Evolutionary conservation across 805 yeast species (phyloP).

Genomic region (Candida coleopterorum): DNA sequence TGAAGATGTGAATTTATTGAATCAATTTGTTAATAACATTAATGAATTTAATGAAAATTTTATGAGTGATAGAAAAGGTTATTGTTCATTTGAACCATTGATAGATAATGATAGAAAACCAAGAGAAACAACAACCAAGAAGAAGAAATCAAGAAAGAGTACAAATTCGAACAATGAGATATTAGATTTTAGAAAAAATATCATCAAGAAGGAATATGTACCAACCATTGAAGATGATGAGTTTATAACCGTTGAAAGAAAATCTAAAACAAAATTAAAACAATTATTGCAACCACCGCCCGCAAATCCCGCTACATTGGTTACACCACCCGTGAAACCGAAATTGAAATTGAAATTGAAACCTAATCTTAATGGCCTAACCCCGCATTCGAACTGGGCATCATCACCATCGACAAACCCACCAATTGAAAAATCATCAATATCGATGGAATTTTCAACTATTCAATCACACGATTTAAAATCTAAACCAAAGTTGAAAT

Average conservation of each 20-base stretch:
- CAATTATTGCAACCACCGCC: conserved; percentile 10
- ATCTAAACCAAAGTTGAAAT: conserved; percentile 20
- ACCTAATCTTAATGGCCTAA: conserved; percentile 5
- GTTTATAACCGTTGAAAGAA: conserved; percentile 24
- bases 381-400: too few relatives aligned
- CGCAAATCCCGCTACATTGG: not conserved
- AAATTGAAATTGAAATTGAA: not conserved
- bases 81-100: conserved; percentile 28
- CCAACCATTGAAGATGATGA: conserved; percentile 9
- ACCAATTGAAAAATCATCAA: not conserved
- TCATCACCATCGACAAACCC: not conserved
- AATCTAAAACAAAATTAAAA: conserved; percentile 14
- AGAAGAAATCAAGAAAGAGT: conserved; percentile 23
- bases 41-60: conserved; percentile 24
- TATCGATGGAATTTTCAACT: not conserved
- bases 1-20: conserved; percentile 16
- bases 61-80: conserved; percentile 32
- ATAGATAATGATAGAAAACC: conserved; percentile 23
- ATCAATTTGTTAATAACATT: conserved; percentile 18
- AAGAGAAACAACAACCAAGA: conserved; percentile 13
- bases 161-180: conserved; percentile 15
- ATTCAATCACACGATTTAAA: conserved; percentile 1
- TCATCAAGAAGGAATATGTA: not conserved
- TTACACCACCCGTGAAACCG: too few relatives aligned
- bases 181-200: conserved; percentile 21